Conservation (phyloP, 805 yeast species). For the Yarrowia yakushimensis region DNA sequence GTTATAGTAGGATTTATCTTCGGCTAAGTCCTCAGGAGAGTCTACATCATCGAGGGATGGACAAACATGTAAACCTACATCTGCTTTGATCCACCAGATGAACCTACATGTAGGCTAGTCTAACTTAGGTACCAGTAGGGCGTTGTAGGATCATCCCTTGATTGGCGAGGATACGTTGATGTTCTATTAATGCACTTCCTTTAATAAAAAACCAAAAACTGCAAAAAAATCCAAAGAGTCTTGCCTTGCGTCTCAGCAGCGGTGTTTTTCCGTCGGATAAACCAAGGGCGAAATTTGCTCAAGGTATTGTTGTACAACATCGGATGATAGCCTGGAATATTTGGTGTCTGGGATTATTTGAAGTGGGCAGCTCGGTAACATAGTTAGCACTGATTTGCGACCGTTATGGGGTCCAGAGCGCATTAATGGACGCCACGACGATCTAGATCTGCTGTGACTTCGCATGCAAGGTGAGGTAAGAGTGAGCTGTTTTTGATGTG, state of each 20-base stretch:
- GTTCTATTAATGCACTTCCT: too few species aligned
- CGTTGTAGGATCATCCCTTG: background rate
- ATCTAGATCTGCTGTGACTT: background rate
- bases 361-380: too few species aligned
- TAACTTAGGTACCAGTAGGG: background rate
- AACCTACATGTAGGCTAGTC: background rate
- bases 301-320: too few species aligned
- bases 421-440: background rate
- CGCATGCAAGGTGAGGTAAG: too few species aligned
- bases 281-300: too few species aligned
- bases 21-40: too few species aligned
- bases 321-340: too few species aligned
- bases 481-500: too few species aligned
- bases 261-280: slow-evolving; percentile 13
- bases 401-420: background rate
- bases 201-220: too few species aligned
- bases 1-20: too few species aligned
- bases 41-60: background rate
- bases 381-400: background rate
- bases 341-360: too few species aligned
- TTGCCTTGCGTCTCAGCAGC: background rate
- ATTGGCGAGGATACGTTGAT: background rate
- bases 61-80: background rate
- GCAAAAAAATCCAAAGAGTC: too few species aligned
- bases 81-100: background rate